These are phyloP conservation scores for Colletotrichum filicis DNA, from an alignment of 2,329 filamentous ascomycete species.

Conservation along the genomic window DNA sequence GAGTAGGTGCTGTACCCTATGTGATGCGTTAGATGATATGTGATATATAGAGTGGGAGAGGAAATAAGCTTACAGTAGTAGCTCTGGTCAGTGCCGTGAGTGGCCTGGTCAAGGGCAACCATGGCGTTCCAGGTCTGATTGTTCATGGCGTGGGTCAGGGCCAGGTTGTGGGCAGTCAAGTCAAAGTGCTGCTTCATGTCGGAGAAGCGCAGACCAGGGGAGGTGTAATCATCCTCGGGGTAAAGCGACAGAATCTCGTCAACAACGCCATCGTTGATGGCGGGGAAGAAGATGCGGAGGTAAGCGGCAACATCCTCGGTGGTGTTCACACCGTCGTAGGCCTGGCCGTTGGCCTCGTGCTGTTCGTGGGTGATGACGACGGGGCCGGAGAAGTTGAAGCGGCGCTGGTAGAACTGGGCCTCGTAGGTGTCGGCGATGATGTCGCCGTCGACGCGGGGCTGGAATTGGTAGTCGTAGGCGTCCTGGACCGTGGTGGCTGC, in stretches of 20 bases:
- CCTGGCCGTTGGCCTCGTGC: constrained; percentile 62
- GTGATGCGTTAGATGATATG: not conserved
- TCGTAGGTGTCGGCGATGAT: constrained; percentile 45
- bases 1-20: constrained; percentile 17
- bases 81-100: constrained; percentile 21
- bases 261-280: constrained; percentile 38
- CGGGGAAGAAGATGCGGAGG: constrained; percentile 43
- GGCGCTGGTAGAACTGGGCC: constrained; percentile 41
- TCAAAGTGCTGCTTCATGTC: constrained; percentile 21
- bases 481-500: constrained; percentile 7
- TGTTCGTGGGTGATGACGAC: constrained; percentile 36
- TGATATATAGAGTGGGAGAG: rapidly evolving
- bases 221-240: constrained; percentile 11
- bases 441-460: constrained; percentile 48
- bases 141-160: constrained; percentile 15
- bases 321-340: constrained; percentile 52
- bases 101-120: constrained; percentile 1
- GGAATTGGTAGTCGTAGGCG: constrained; percentile 38
- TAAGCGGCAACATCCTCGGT: constrained; percentile 52
- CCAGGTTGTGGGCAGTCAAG: constrained; percentile 9
- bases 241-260: constrained; percentile 50
- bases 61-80: constrained; percentile 8
- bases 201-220: constrained; percentile 10
- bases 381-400: constrained; percentile 41
- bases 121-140: constrained; percentile 12